Percentiles rank a stretch among this genome's conserved stretches.
phyloP scores from a whole-genome alignment of 768 basidiomycete genomes.

The Pholiota conissans region DNA sequence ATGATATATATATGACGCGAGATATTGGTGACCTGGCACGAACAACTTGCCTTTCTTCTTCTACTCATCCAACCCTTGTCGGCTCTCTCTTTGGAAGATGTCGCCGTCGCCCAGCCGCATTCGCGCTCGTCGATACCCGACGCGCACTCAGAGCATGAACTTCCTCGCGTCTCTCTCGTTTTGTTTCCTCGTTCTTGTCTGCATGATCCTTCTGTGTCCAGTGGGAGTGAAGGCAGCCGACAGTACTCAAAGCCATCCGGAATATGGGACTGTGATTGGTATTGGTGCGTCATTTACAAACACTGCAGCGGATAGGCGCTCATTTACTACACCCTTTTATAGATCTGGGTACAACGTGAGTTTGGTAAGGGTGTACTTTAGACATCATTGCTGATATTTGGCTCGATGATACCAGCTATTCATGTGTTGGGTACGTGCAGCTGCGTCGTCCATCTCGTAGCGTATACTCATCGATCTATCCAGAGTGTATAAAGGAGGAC shows the following conservation, averaged over 20 bases:
- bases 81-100: constrained; percentile 2
- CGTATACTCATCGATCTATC: constrained; percentile 20
- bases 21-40: not conserved
- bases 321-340: constrained; percentile 1
- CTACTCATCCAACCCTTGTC: not conserved
- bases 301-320: not conserved
- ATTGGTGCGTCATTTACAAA: constrained; percentile 49
- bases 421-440: constrained; percentile 48
- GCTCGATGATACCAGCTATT: constrained; percentile 50
- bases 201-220: constrained; percentile 70
- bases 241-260: constrained; percentile 30
- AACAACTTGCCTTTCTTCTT: not conserved
- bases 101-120: constrained; percentile 3
- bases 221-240: constrained; percentile 49
- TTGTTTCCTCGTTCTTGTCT: constrained; percentile 51
- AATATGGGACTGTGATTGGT: constrained; percentile 84
- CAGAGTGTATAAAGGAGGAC: constrained; percentile 50
- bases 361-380: too few relatives aligned
- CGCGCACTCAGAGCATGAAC: constrained; percentile 15
- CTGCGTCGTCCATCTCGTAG: not conserved
- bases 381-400: constrained; percentile 17
- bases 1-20: not conserved
- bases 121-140: constrained; percentile 14
- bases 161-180: constrained; percentile 42
- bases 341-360: constrained; percentile 81